phyloP scores from a whole-genome alignment of 768 basidiomycete genomes.

The Tricholoma sp. region DNA sequence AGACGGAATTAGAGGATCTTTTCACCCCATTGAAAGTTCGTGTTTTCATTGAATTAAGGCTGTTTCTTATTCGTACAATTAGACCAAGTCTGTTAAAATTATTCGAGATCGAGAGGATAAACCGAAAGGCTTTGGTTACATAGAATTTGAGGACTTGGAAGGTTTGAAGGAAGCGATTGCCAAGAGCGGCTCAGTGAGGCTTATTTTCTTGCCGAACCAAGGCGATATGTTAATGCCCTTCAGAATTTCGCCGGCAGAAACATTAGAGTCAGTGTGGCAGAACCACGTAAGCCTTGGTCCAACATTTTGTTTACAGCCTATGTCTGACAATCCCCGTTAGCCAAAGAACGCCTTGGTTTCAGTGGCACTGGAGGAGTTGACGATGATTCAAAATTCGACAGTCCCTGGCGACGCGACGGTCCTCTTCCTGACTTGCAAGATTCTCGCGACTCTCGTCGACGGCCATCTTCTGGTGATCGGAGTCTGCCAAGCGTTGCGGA shows the following conservation, averaged over 20 bases:
- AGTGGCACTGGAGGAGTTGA: slow-evolving; percentile 37
- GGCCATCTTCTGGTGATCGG: slow-evolving; percentile 44
- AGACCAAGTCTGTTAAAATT: slow-evolving; percentile 86
- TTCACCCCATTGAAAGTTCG: slow-evolving; percentile 64
- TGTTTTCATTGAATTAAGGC: not conserved
- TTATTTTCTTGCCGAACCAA: not conserved
- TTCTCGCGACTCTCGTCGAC: slow-evolving; percentile 60
- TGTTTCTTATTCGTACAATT: slow-evolving; percentile 3
- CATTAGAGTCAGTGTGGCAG: slow-evolving; percentile 91
- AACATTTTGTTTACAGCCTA: not conserved
- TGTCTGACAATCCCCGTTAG: slow-evolving; percentile 32
- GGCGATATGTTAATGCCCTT: slow-evolving; percentile 3
- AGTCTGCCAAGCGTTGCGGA: slow-evolving; percentile 52
- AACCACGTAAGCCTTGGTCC: slow-evolving; percentile 70
- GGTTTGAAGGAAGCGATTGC: slow-evolving; percentile 79
- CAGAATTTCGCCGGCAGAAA: slow-evolving; percentile 73
- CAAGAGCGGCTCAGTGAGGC: slow-evolving; percentile 62
- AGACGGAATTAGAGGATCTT: slow-evolving; percentile 75
- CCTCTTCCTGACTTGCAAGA: slow-evolving; percentile 69
- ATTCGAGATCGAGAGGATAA: slow-evolving; percentile 91
- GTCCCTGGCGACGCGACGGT: slow-evolving; percentile 82
- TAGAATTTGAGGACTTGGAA: slow-evolving; percentile 88
- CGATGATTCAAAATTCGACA: slow-evolving; percentile 79
- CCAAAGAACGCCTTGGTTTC: slow-evolving; percentile 67
- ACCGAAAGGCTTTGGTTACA: slow-evolving; percentile 97